These are phyloP conservation scores for Penicillium coffeae DNA, from an alignment of 495 filamentous ascomycete genomes.

Conservation along the genomic window DNA sequence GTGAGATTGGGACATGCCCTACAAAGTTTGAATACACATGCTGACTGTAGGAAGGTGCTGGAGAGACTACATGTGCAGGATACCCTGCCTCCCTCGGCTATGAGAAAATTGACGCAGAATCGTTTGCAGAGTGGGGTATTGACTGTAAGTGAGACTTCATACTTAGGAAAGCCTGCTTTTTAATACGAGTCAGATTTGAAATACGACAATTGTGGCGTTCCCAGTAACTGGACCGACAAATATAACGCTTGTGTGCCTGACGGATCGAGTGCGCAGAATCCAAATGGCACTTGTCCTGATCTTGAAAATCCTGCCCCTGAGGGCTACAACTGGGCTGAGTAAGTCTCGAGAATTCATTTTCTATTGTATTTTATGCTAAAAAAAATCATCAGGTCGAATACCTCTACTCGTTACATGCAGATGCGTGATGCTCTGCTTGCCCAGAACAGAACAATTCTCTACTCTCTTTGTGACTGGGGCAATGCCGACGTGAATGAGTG, in stretches of 20 bases:
- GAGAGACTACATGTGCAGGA: conserved; percentile 58
- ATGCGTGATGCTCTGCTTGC: conserved; percentile 61
- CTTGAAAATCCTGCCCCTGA: conserved; percentile 35
- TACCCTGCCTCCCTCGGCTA: conserved; percentile 60
- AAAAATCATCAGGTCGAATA: conserved; percentile 31
- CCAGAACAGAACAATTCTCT: conserved; percentile 55
- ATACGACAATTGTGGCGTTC: conserved; percentile 67
- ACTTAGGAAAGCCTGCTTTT: background rate
- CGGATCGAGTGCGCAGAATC: conserved; percentile 14
- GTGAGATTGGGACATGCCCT: conserved; percentile 23
- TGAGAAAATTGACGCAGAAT: conserved; percentile 57
- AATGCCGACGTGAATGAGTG: conserved; percentile 48
- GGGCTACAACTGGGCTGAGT: conserved; percentile 48
- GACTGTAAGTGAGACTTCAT: conserved; percentile 42
- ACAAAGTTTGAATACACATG: background rate
- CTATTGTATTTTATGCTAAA: background rate
- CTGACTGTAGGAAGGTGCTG: conserved; percentile 42
- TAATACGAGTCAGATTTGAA: conserved; percentile 49
- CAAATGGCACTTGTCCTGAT: conserved; percentile 41
- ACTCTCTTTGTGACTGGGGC: conserved; percentile 66
- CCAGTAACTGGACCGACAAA: conserved; percentile 36
- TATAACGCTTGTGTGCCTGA: conserved; percentile 41
- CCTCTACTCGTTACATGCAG: conserved; percentile 45
- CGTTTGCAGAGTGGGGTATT: conserved; percentile 63
- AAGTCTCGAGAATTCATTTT: background rate